phyloP scores from a whole-genome alignment of 192 early-diverging fungal genomes.

The Powellomyces hirtus region DNA sequence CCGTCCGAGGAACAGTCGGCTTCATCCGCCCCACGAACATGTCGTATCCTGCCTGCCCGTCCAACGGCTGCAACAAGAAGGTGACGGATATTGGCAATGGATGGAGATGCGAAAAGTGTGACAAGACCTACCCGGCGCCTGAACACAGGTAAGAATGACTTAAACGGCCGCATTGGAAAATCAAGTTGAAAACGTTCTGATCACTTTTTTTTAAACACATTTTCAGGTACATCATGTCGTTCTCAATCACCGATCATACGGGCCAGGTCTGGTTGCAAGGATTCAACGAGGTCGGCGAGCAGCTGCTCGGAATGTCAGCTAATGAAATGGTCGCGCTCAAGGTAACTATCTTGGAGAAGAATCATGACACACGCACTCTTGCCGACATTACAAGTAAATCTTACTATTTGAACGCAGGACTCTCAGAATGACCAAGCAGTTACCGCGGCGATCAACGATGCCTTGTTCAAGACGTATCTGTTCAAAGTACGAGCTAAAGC shows the following conservation, averaged over 20 bases:
- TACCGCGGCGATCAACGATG: constrained; percentile 46
- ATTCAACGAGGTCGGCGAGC: constrained; percentile 80
- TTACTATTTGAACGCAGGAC: not conserved
- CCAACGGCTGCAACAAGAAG: constrained; percentile 84
- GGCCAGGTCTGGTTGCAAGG: constrained; percentile 77
- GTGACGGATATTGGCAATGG: constrained; percentile 58
- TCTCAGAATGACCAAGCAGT: constrained; percentile 48
- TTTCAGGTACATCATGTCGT: constrained; percentile 67
- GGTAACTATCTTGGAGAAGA: too few relatives aligned
- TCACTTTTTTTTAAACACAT: too few relatives aligned
- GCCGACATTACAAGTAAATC: too few relatives aligned
- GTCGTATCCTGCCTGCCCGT: constrained; percentile 85
- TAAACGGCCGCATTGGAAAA: too few relatives aligned
- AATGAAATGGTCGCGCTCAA: constrained; percentile 65
- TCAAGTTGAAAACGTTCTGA: too few relatives aligned
- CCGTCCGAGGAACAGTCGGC: constrained; percentile 64
- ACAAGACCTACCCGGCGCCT: constrained; percentile 65
- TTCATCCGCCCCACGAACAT: constrained; percentile 67
- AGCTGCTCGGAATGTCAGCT: constrained; percentile 69
- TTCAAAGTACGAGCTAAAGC: constrained; percentile 78
- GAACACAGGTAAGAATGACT: constrained; percentile 62
- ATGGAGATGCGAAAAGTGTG: constrained; percentile 94
- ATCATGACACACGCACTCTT: not conserved
- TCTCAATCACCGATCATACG: constrained; percentile 72
- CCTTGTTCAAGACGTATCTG: constrained; percentile 65